Evolutionary conservation across 129 eudicot genomes (phyloP), one percentile per base, ranked within the genome.

Genomic region (Calendula officinalis): DNA sequence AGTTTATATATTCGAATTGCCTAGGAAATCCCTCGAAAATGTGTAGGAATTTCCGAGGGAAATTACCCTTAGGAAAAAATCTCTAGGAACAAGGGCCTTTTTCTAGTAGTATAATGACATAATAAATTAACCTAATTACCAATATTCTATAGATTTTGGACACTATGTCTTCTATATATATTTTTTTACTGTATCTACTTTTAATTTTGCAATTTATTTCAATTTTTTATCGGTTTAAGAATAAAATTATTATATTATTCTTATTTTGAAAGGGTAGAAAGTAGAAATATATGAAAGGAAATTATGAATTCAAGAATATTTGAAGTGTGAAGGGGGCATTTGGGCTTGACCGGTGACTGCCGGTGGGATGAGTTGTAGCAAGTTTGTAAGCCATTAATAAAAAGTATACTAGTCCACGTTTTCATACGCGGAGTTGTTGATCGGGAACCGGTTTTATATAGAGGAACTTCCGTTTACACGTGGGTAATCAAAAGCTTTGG

Each of bases 291-390:
- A 74, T 33, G 48, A 4, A 44, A 45, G 56, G 52, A 6, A 11
- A 10, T 54, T 46, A 44, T 56, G 68, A 34, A 6, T 36, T 13
- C 1, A 3, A n/a, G 5, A 37, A 65, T 15, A 42, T 64, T 12
- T 74, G 7, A 61, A 69, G 74, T 69, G 86, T 57, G 83, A 74
- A 77, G 68, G 54, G 72, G 17, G 30, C 30, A 58, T 46, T 44
- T 39, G 75, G 64, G 39, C 33, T 75, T 78, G 81, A 87, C 91
- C 72, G 95, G 88, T 56, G 61, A 73, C 41, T 73, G 76, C 81
- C 83, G 84, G 88, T 79, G 77, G 74, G 35, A 16, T 47, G 72
- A 46, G 74, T 11, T 38, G 55, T 44, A 35, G 47, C n/a, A 33
- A 13, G 38, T 49, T 49, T 40, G 58, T 32, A 44, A 34, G 52